phyloP scores from a whole-genome alignment of 768 basidiomycete genomes.

The Russula compacta region DNA sequence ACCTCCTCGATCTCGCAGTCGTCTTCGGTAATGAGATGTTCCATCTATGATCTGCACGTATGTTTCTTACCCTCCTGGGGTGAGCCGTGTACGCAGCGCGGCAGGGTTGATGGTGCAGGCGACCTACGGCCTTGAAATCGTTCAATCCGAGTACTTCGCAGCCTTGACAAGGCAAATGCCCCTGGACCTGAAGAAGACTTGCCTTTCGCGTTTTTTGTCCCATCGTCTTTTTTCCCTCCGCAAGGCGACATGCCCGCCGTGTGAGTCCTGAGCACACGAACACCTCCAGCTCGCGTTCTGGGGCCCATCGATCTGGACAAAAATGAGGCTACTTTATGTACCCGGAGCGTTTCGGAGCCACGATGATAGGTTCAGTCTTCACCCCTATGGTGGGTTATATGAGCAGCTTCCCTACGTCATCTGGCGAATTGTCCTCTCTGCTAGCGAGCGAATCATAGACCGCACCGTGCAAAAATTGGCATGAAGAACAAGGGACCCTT shows the following conservation, averaged over 20 bases:
- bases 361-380: background rate
- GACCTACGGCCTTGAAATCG: background rate
- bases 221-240: background rate
- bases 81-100: background rate
- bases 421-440: background rate
- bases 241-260: background rate
- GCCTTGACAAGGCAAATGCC: background rate
- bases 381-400: background rate
- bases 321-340: constrained; percentile 7
- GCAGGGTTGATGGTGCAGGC: background rate
- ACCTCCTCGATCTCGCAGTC: background rate
- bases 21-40: background rate
- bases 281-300: background rate
- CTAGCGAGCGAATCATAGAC: background rate
- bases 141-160: constrained; percentile 10
- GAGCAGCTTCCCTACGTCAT: constrained; percentile 13
- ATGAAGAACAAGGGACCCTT: background rate
- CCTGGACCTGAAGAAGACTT: constrained; percentile 2
- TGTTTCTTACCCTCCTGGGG: background rate
- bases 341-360: background rate
- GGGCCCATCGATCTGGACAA: background rate
- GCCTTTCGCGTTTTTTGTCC: background rate
- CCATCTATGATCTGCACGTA: background rate
- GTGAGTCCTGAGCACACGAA: background rate
- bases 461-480: background rate